Evolutionary conservation across 2,329 filamentous ascomycete species (phyloP), one percentile per base, ranked within the genome.

Genomic region (Talaromyces amestolkiae): DNA sequence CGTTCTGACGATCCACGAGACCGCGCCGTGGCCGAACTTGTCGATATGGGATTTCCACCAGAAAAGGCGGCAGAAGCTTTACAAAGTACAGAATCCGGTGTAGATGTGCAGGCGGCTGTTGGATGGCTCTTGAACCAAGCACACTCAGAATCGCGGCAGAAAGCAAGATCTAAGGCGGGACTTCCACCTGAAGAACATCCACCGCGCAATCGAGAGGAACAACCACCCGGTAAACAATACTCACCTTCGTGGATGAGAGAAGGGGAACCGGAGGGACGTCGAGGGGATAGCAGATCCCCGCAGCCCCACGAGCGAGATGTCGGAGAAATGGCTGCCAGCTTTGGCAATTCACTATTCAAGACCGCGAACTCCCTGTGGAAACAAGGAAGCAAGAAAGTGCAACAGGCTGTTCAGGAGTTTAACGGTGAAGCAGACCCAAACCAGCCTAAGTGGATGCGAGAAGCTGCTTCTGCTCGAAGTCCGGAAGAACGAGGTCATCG

Each of bases 341-440:
- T 98, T 73, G 91, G 95, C 0, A 92, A 82, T 53, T 96, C 86
- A 68, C 79, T 99, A 13, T 88, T 98, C 77, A 99, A 99, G 76
- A 95, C 93, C 2, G 95, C 95, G 1, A 96, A 96, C 70, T 94
- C 92, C 0, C 80, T 98, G 0, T 99, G 95, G 95, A 99, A 97
- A 75, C 91, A 91, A 3, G 89, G 94, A 0, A 92, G 93, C 74
- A 99, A 97, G 78, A 93, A 92, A 75, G 86, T 98, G 65, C 92
- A 96, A 72, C 92, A 95, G 77, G 94, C 92, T 4, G 91, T 98
- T 39, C 89, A 93, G 9, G 95, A 99, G 17, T 91, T 98, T 66
- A 86, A 87, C 70, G 79, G 83, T 62, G 89, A 88, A n/a, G 82
- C 83, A 31, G 93, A 97, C 73, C 84, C 90, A 2, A 91, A 77